Percentiles rank a stretch among this genome's conserved stretches.
Conservation (phyloP, 2,329 filamentous ascomycete genomes). For the Phyllosticta citribraziliensis region DNA sequence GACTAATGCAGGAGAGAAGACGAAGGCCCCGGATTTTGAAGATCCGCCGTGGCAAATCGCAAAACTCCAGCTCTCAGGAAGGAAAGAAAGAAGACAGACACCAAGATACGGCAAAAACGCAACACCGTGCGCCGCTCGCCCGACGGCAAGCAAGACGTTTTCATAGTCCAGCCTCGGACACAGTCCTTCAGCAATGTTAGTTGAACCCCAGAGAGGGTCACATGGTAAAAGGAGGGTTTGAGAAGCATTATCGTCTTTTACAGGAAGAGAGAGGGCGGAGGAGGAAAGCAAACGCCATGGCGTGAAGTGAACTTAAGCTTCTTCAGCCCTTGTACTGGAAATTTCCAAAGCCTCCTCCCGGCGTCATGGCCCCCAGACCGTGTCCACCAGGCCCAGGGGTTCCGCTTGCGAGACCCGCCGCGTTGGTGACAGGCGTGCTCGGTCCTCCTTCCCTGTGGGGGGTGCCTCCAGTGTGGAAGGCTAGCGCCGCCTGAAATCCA, state of each 20-base stretch:
- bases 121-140: not conserved
- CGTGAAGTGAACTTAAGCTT: not conserved
- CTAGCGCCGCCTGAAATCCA: slow-evolving; percentile 26
- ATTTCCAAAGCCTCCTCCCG: slow-evolving; percentile 66
- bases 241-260: slow-evolving; percentile 9
- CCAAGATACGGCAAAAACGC: not conserved
- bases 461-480: slow-evolving; percentile 30
- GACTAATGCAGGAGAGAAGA: slow-evolving; percentile 9
- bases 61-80: slow-evolving; percentile 9
- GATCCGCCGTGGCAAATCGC: slow-evolving; percentile 4
- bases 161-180: not conserved
- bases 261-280: slow-evolving; percentile 4
- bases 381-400: slow-evolving; percentile 53
- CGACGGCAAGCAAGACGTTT: not conserved
- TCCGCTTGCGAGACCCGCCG: slow-evolving; percentile 37
- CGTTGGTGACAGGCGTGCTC: slow-evolving; percentile 57
- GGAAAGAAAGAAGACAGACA: not conserved
- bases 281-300: not conserved
- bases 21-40: slow-evolving; percentile 4
- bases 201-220: not conserved
- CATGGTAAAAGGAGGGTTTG: not conserved
- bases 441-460: slow-evolving; percentile 43
- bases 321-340: slow-evolving; percentile 37
- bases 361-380: slow-evolving; percentile 53
- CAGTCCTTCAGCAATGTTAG: not conserved